Evolutionary conservation across 768 basidiomycete species (phyloP).

Genomic region (Boletus patriciae): DNA sequence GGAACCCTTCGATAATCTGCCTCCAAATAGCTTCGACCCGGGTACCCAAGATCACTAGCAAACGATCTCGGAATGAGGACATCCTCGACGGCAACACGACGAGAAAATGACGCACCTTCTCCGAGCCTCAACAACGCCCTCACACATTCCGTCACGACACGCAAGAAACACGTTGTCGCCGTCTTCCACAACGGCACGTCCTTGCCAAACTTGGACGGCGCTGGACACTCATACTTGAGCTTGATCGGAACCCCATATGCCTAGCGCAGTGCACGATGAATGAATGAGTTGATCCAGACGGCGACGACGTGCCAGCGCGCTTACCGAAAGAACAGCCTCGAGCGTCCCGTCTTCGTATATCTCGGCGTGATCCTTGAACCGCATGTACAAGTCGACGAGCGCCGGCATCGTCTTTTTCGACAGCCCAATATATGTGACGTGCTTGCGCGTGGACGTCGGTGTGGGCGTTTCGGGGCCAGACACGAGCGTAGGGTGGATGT

Average conservation of each 20-base stretch:
- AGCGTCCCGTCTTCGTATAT: conserved; percentile 83
- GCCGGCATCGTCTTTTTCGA: conserved; percentile 85
- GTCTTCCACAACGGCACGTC: conserved; percentile 94
- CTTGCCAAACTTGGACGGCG: conserved; percentile 83
- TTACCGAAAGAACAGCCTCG: conserved; percentile 76
- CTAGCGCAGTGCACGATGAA: conserved; percentile 35
- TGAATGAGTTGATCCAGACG: not conserved
- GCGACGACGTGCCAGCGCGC: conserved; percentile 19
- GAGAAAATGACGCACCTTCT: conserved; percentile 41
- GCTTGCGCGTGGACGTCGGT: conserved; percentile 44
- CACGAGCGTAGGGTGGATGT: conserved; percentile 38
- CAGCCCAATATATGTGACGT: conserved; percentile 88
- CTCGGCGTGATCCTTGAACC: conserved; percentile 56
- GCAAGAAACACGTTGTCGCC: conserved; percentile 77
- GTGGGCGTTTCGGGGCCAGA: conserved; percentile 12
- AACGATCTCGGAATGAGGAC: not conserved
- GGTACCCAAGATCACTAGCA: conserved; percentile 55
- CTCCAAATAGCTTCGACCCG: conserved; percentile 83
- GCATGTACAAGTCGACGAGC: conserved; percentile 73
- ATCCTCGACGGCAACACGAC: not conserved
- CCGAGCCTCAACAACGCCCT: conserved; percentile 50
- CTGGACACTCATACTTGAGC: conserved; percentile 92
- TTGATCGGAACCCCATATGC: conserved; percentile 91
- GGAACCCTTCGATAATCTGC: conserved; percentile 77
- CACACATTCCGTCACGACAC: conserved; percentile 67